phyloP scores from a whole-genome alignment of 2,329 filamentous ascomycete species.

The Neoascochyta sp. region DNA sequence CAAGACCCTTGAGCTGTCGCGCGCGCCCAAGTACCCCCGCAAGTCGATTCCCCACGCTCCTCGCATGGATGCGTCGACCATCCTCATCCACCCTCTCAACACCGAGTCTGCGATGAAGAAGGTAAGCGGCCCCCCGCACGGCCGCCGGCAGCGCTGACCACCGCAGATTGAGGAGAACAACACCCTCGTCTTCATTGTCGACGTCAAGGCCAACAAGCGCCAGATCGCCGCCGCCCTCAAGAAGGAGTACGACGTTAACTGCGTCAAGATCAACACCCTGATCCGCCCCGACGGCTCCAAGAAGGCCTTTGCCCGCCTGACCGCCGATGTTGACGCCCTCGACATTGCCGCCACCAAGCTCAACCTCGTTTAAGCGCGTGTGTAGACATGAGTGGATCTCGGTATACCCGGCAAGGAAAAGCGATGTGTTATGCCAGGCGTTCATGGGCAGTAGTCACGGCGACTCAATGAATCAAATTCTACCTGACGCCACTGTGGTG shows the following conservation, averaged over 20 bases:
- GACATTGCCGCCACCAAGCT: conserved; percentile 99
- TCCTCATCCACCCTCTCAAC: conserved; percentile 96
- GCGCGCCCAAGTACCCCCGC: conserved; percentile 92
- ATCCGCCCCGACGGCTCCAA: conserved; percentile 96
- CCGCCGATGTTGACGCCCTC: conserved; percentile 93
- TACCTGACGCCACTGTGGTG: conserved; percentile 25
- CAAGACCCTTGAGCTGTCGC: conserved; percentile 90
- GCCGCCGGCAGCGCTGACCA: neutral
- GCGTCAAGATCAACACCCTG: conserved; percentile 98
- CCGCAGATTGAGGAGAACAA: conserved; percentile 95
- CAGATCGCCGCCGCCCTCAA: conserved; percentile 98
- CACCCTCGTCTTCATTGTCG: conserved; percentile 96
- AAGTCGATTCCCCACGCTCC: conserved; percentile 87
- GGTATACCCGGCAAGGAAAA: conserved; percentile 36
- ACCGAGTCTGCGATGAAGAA: conserved; percentile 99
- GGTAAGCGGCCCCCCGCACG: conserved; percentile 4
- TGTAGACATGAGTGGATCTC: conserved; percentile 26
- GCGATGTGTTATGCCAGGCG: conserved; percentile 36
- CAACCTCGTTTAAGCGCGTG: conserved; percentile 75
- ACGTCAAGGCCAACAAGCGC: conserved; percentile 91
- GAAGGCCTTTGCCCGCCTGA: conserved; percentile 97
- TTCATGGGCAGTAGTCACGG: conserved; percentile 39
- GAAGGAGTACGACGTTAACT: conserved; percentile 99
- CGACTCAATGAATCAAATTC: conserved; percentile 38
- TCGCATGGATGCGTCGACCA: conserved; percentile 94